A percentile compares a stretch with the other conserved stretches of the same genome.
These are phyloP conservation scores for Phyllosticta citriasiana DNA, from an alignment of 2,329 filamentous ascomycete species.

Conservation along the genomic window DNA sequence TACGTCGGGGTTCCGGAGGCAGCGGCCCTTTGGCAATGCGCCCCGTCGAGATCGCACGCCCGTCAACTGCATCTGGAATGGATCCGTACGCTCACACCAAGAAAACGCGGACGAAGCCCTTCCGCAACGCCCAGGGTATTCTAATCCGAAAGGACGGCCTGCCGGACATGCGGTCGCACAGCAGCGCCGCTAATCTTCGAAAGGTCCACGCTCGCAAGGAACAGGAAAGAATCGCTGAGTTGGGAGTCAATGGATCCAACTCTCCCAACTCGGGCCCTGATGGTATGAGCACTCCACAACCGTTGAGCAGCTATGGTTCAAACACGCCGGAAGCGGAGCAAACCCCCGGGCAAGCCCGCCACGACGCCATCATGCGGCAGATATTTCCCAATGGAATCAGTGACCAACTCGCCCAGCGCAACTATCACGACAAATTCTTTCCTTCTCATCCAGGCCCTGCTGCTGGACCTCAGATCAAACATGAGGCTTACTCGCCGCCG, in stretches of 20 bases:
- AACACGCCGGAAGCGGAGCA: constrained; percentile 10
- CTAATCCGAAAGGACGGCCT: constrained; percentile 42
- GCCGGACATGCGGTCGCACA: constrained; percentile 43
- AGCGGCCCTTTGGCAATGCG: constrained; percentile 14
- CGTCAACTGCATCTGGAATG: constrained; percentile 15
- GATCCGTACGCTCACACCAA: constrained; percentile 34
- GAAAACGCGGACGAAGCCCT: constrained; percentile 41
- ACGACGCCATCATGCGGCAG: constrained; percentile 25
- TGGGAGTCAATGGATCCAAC: not conserved
- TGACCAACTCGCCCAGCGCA: constrained; percentile 10
- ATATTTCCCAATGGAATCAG: constrained; percentile 29
- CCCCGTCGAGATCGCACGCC: constrained; percentile 13
- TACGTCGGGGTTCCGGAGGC: constrained; percentile 27
- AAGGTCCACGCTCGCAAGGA: constrained; percentile 43
- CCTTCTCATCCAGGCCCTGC: not conserved
- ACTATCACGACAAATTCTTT: constrained; percentile 12
- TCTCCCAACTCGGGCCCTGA: constrained; percentile 16
- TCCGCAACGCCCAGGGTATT: constrained; percentile 40
- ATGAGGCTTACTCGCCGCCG: not conserved
- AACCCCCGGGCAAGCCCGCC: constrained; percentile 20
- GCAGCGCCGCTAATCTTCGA: constrained; percentile 40
- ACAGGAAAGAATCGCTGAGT: constrained; percentile 9
- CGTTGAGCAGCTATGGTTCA: constrained; percentile 4
- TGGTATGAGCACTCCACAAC: constrained; percentile 14
- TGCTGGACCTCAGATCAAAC: not conserved